phyloP scores from a whole-genome alignment of 2,329 filamentous ascomycete genomes.

The Fusarium sp. region DNA sequence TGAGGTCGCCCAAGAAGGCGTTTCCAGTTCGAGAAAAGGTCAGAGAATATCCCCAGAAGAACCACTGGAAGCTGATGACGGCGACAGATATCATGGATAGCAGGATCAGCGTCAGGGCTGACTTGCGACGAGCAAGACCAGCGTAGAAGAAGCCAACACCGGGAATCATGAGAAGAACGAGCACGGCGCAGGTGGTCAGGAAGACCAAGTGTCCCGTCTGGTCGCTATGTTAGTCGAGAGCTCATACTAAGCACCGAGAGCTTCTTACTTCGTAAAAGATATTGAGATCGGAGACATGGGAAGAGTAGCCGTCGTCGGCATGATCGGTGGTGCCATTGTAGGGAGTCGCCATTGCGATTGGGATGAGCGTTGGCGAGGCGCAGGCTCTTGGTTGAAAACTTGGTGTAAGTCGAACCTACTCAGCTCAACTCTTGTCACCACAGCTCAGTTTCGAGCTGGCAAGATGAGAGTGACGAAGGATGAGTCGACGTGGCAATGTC shows the following conservation, averaged over 20 bases:
- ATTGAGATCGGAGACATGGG: constrained; percentile 75
- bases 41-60: constrained; percentile 93
- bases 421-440: constrained; percentile 25
- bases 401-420: constrained; percentile 11
- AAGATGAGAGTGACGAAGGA: constrained; percentile 26
- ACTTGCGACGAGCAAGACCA: constrained; percentile 88
- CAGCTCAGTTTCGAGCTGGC: constrained; percentile 7
- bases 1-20: constrained; percentile 80
- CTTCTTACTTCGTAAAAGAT: constrained; percentile 79
- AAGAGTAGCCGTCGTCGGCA: constrained; percentile 64
- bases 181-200: constrained; percentile 78
- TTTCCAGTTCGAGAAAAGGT: constrained; percentile 85
- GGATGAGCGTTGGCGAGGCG: constrained; percentile 15
- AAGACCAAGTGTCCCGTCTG: constrained; percentile 85
- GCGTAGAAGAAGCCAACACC: constrained; percentile 97
- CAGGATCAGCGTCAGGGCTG: constrained; percentile 86
- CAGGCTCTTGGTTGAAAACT: constrained; percentile 24
- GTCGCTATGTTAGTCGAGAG: background rate
- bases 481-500: constrained; percentile 6
- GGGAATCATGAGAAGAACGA: constrained; percentile 92
- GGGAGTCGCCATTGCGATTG: constrained; percentile 47
- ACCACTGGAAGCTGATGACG: constrained; percentile 90
- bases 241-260: background rate
- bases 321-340: constrained; percentile 64
- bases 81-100: constrained; percentile 83